Evolutionary conservation across 352 stramenopile species (phyloP).

Genomic region (Pythium insidiosum): DNA sequence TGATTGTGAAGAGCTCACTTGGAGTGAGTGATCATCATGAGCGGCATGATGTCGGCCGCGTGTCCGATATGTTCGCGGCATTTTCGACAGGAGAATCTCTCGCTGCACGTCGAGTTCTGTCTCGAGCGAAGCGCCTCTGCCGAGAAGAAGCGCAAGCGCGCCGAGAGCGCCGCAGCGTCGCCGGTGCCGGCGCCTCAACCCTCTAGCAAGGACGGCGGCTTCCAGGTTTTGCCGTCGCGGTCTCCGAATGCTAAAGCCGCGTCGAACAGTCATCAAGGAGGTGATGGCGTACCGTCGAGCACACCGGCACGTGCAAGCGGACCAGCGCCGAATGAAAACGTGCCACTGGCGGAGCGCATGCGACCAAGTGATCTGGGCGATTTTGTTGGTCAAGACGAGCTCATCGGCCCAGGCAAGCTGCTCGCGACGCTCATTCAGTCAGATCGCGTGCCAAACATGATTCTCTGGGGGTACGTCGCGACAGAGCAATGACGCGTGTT

Average conservation of each 20-base stretch:
- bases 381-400: constrained; percentile 61
- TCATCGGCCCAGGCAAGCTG: constrained; percentile 51
- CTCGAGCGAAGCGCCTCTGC: constrained; percentile 15
- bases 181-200: neutral
- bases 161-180: neutral
- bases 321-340: constrained; percentile 5
- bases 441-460: constrained; percentile 78
- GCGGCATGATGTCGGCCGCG: constrained; percentile 24
- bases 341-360: constrained; percentile 73
- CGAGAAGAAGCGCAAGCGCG: constrained; percentile 49
- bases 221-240: too few species aligned
- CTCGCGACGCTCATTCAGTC: constrained; percentile 50
- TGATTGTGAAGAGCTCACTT: too few species aligned
- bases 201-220: neutral
- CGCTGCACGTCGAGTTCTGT: constrained; percentile 68
- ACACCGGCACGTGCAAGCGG: neutral
- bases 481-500: neutral
- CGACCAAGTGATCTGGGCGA: constrained; percentile 49
- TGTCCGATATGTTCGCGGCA: constrained; percentile 77
- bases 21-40: neutral
- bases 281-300: neutral
- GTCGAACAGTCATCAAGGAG: too few species aligned
- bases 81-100: constrained; percentile 64
- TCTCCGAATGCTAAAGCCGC: too few species aligned
- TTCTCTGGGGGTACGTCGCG: constrained; percentile 61